Base-by-base conservation (phyloP, 2,329 filamentous ascomycete species). In the Penicillium hordei region DNA sequence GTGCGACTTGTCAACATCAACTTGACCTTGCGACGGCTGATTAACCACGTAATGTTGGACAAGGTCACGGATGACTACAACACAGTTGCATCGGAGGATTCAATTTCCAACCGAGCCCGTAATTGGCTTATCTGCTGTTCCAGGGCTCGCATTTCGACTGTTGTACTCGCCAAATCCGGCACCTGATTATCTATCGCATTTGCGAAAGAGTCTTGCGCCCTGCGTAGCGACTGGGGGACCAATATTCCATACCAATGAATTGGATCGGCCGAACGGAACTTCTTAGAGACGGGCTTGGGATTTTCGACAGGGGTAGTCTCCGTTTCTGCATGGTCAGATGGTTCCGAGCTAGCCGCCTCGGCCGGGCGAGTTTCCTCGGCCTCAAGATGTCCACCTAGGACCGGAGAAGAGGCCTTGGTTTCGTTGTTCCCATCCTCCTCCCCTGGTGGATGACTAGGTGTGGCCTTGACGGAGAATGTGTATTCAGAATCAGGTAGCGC, bases 171-270 rank as follows among this genome's bases (percentile, higher is more conserved):
- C 55, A 81, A 60, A 25, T 72, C 64, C 2, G 77, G 70, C 25
- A 79, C 63, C 1, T 66, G 60, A 9, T 66, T 65, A 27, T 73
- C 69, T n/a, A 79, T 63, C 15, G 70, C 76, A n/a, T 66, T 61
- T 8, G 65, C 70, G 59, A 82, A 82, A 15, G 72, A 73, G 48
- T 61, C 68, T 63, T 81, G 79, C 4, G 78, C 76, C 38, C 59
- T 71, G 54, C 77, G 77, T 36, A 82, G 70, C 25, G 76, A 71
- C 10, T 71, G 70, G 3, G 80, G 76, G 19, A 79, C 74, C 13
- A 82, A 68, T 40, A 82, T 77, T 6, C 79, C 80, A 62, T 79
- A 82, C 79, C 79, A 81, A 23, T 72, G 70, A 25, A 82, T 63
- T 8, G 80, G 79, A 58, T 82, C 75, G 48, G 68, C 67, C 21